phyloP scores from a whole-genome alignment of 495 filamentous ascomycete species.

The Copromyces sp. region DNA sequence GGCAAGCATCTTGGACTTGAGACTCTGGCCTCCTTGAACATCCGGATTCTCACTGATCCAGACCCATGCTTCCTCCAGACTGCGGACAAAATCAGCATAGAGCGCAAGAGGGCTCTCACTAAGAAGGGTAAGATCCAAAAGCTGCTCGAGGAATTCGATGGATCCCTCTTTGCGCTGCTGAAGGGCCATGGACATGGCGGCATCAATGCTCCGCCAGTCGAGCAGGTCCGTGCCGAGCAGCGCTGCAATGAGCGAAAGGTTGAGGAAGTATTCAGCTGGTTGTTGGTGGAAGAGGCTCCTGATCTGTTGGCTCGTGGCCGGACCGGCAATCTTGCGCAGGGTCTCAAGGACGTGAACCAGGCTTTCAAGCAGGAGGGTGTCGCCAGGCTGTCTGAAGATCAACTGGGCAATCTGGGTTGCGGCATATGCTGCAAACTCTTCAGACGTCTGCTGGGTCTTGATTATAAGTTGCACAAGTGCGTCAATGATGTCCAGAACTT shows the following conservation, averaged over 20 bases:
- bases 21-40: slow-evolving; percentile 50
- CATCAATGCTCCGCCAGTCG: slow-evolving; percentile 72
- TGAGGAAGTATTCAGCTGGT: slow-evolving; percentile 67
- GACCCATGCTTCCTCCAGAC: slow-evolving; percentile 66
- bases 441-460: slow-evolving; percentile 46
- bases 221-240: slow-evolving; percentile 63
- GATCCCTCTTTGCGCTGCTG: slow-evolving; percentile 54
- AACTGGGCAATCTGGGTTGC: slow-evolving; percentile 60
- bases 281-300: slow-evolving; percentile 55
- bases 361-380: slow-evolving; percentile 65
- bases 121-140: slow-evolving; percentile 69
- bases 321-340: slow-evolving; percentile 64
- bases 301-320: slow-evolving; percentile 60
- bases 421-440: slow-evolving; percentile 56
- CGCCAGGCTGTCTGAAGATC: slow-evolving; percentile 46
- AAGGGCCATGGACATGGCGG: slow-evolving; percentile 61
- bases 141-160: slow-evolving; percentile 60
- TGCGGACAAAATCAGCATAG: slow-evolving; percentile 77
- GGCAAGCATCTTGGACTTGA: slow-evolving; percentile 63
- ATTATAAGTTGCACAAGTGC: slow-evolving; percentile 43
- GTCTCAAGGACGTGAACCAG: slow-evolving; percentile 72
- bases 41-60: slow-evolving; percentile 70
- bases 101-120: slow-evolving; percentile 65
- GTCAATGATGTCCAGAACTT: slow-evolving; percentile 54
- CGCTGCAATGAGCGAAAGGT: slow-evolving; percentile 63